Evolutionary conservation across 2,329 filamentous ascomycete species (phyloP), one percentile per base, ranked within the genome.

Genomic region (Paraphaeosphaeria minitans): DNA sequence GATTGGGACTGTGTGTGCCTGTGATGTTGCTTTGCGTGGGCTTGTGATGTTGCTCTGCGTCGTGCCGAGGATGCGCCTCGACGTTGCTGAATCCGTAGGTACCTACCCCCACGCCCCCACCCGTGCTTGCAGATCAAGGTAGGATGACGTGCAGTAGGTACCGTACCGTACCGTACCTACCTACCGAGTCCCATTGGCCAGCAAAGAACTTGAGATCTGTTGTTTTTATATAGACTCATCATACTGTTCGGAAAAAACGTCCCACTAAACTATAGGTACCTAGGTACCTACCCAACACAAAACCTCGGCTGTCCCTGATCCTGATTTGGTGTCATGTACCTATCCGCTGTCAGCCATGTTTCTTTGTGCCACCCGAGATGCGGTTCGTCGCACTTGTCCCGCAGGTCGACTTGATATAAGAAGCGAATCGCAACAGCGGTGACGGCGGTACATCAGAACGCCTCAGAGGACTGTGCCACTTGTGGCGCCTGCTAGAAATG

Each of bases 91-190:
- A 24, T 6, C 7, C 7, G n/a, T 10, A 3, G 16, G n/a, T 10
- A 3, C 19, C 47, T 31, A n/a, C 16, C 19, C 47, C 47, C 31
- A 24, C 21, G n/a, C 31, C 47, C 47, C 47, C 47, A 37, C 47
- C 35, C 46, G 24, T 21, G 27, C 29, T n/a, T 21, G 16, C 14
- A 31, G n/a, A 33, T 21, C 47, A 12, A n/a, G n/a, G n/a, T 47
- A 27, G n/a, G 4, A 37, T 50, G 33, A 22, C 31, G 47, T 50
- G 47, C 47, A 50, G 47, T 24, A 39, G 47, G n/a, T n/a, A n/a
- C n/a, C n/a, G n/a, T n/a, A n/a, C n/a, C n/a, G n/a, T n/a, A n/a
- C n/a, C n/a, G n/a, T n/a, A n/a, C n/a, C n/a, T n/a, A n/a, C n/a
- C n/a, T n/a, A n/a, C n/a, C 19, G 13, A 13, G 13, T 39, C 24